Conservation (phyloP, 2,329 filamentous ascomycete species). For the Arthroderma sp. region DNA sequence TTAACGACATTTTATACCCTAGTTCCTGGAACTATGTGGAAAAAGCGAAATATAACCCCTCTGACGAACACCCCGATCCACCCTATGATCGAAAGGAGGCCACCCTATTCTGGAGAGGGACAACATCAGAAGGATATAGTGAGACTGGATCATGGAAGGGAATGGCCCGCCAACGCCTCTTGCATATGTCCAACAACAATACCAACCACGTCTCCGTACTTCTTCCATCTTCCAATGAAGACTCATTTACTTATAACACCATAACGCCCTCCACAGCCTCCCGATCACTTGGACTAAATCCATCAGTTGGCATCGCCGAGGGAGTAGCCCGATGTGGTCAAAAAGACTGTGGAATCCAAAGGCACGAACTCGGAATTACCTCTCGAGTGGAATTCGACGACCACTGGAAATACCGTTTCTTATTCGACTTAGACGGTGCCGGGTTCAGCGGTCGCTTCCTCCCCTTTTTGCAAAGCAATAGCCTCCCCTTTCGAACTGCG, state of each 20-base stretch:
- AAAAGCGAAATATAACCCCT: slow-evolving; percentile 43
- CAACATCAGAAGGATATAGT: slow-evolving; percentile 45
- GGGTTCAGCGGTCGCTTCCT: slow-evolving; percentile 56
- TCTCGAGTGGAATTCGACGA: slow-evolving; percentile 41
- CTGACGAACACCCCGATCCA: slow-evolving; percentile 40
- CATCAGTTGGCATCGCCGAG: slow-evolving; percentile 49
- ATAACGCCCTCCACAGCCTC: slow-evolving; percentile 31
- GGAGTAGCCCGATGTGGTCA: slow-evolving; percentile 45
- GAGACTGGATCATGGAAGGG: slow-evolving; percentile 48
- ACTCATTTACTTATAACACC: slow-evolving; percentile 43
- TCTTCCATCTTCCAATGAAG: slow-evolving; percentile 33
- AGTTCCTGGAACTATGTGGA: slow-evolving; percentile 50
- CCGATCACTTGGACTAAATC: slow-evolving; percentile 42
- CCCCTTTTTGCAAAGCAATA: slow-evolving; percentile 52
- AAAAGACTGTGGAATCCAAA: slow-evolving; percentile 42
- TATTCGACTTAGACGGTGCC: slow-evolving; percentile 59
- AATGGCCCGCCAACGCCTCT: slow-evolving; percentile 58
- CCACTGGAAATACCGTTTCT: slow-evolving; percentile 55
- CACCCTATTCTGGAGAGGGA: slow-evolving; percentile 57
- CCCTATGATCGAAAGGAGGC: slow-evolving; percentile 52
- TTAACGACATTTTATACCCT: slow-evolving; percentile 66
- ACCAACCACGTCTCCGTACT: slow-evolving; percentile 44
- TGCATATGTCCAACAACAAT: slow-evolving; percentile 52
- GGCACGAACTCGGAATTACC: slow-evolving; percentile 40
- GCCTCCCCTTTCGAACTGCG: slow-evolving; percentile 56